phyloP scores from a whole-genome alignment of 164 flowering plant species.

The Amborella trichopoda region DNA sequence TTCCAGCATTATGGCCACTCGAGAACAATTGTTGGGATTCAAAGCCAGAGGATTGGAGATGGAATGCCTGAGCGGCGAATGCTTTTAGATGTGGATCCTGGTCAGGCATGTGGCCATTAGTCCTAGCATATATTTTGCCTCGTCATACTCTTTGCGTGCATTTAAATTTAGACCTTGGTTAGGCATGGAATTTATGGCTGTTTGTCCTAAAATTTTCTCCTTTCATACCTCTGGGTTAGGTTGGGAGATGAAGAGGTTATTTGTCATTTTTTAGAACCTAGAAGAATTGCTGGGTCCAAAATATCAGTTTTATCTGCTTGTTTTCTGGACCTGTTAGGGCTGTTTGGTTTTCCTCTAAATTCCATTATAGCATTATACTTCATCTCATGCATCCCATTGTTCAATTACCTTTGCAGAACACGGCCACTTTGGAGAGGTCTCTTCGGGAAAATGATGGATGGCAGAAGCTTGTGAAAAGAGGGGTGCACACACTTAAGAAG shows the following conservation, averaged over 20 bases:
- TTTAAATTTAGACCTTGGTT: not conserved
- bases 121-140: too few relatives aligned
- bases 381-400: not conserved
- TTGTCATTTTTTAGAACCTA: too few relatives aligned
- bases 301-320: too few relatives aligned
- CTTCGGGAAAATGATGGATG: constrained; percentile 54
- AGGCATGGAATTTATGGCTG: not conserved
- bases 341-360: too few relatives aligned
- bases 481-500: constrained; percentile 69
- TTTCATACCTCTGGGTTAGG: not conserved
- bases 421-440: constrained; percentile 48
- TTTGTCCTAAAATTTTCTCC: not conserved
- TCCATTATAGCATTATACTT: too few relatives aligned
- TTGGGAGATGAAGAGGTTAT: not conserved
- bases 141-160: too few relatives aligned
- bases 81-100: constrained; percentile 68
- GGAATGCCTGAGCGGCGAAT: constrained; percentile 30
- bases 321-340: too few relatives aligned
- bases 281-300: too few relatives aligned
- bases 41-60: constrained; percentile 29
- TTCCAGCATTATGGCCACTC: constrained; percentile 95
- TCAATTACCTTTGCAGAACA: constrained; percentile 27
- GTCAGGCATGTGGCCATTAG: constrained; percentile 37
- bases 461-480: constrained; percentile 80
- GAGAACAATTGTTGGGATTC: constrained; percentile 84